These are phyloP conservation scores for Meredithiella fracta DNA, from an alignment of 2,329 filamentous ascomycete species.

Conservation along the genomic window DNA sequence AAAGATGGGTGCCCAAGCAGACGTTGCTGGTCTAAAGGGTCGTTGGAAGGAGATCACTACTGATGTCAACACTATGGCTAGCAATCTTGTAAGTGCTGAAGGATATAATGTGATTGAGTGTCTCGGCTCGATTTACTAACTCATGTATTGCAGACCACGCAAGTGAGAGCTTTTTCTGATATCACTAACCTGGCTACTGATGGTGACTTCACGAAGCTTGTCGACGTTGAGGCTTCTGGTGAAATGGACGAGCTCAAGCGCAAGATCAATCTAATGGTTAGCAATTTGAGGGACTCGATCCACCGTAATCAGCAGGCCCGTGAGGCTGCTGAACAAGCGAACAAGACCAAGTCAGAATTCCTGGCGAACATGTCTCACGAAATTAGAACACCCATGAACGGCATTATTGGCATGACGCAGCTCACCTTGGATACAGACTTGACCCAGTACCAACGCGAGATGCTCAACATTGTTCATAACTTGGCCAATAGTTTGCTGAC, in stretches of 20 bases:
- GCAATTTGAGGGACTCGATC: slow-evolving; percentile 86
- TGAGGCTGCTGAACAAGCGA: slow-evolving; percentile 88
- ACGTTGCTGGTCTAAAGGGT: slow-evolving; percentile 80
- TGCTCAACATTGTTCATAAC: slow-evolving; percentile 96
- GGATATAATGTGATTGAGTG: not conserved
- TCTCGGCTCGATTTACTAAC: slow-evolving; percentile 18
- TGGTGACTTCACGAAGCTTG: slow-evolving; percentile 90
- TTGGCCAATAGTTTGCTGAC: slow-evolving; percentile 89
- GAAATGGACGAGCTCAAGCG: slow-evolving; percentile 99
- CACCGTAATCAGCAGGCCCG: slow-evolving; percentile 90
- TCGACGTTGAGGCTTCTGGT: slow-evolving; percentile 91
- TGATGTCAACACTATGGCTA: slow-evolving; percentile 86
- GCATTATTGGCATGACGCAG: slow-evolving; percentile 96
- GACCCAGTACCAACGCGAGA: slow-evolving; percentile 89
- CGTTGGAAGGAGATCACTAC: slow-evolving; percentile 98
- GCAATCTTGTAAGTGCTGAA: slow-evolving; percentile 34
- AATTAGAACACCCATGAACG: slow-evolving; percentile 93
- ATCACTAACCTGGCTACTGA: slow-evolving; percentile 97
- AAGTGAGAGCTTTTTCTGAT: slow-evolving; percentile 94
- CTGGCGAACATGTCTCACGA: slow-evolving; percentile 98
- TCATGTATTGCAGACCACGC: slow-evolving; percentile 52
- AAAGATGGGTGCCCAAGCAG: slow-evolving; percentile 95
- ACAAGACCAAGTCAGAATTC: slow-evolving; percentile 97
- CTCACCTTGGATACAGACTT: slow-evolving; percentile 88
- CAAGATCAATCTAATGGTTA: slow-evolving; percentile 99